Conservation (phyloP, 805 yeast species). For the Pichia paraexigua region DNA sequence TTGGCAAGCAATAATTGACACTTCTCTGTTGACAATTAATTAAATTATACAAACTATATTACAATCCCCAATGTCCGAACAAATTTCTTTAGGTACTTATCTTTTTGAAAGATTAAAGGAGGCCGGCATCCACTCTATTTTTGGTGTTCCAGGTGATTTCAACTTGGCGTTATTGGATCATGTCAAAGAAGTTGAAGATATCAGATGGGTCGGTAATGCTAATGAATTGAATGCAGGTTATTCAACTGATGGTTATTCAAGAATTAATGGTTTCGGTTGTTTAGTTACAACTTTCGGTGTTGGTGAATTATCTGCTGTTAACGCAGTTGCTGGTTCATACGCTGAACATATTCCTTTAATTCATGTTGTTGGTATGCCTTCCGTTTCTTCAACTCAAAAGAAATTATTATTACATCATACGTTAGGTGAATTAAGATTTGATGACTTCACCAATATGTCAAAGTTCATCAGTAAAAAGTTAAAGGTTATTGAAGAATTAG, state of each 20-base stretch:
- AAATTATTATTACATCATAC: slow-evolving; percentile 76
- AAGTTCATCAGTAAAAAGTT: slow-evolving; percentile 61
- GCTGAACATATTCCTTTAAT: slow-evolving; percentile 84
- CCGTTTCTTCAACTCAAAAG: slow-evolving; percentile 62
- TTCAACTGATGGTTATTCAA: slow-evolving; percentile 83
- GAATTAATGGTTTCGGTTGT: slow-evolving; percentile 70
- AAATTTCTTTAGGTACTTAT: slow-evolving; percentile 65
- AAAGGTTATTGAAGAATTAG: slow-evolving; percentile 54
- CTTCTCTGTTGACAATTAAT: background rate
- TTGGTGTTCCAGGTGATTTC: slow-evolving; percentile 81
- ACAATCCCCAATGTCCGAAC: slow-evolving; percentile 1
- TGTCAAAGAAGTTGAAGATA: slow-evolving; percentile 62
- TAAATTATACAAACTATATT: background rate
- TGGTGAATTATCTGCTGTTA: slow-evolving; percentile 77
- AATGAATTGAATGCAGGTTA: slow-evolving; percentile 86
- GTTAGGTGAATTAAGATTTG: slow-evolving; percentile 75
- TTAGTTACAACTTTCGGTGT: slow-evolving; percentile 84
- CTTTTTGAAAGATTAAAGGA: slow-evolving; percentile 73
- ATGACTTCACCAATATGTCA: slow-evolving; percentile 74
- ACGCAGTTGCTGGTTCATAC: slow-evolving; percentile 82
- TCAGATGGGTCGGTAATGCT: slow-evolving; percentile 88
- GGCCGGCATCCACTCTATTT: slow-evolving; percentile 60
- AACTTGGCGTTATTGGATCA: slow-evolving; percentile 65
- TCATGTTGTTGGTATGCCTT: slow-evolving; percentile 84
- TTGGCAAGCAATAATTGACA: background rate